These are phyloP conservation scores for Choiromyces venosus DNA, from an alignment of 495 filamentous ascomycete species.

Conservation along the genomic window DNA sequence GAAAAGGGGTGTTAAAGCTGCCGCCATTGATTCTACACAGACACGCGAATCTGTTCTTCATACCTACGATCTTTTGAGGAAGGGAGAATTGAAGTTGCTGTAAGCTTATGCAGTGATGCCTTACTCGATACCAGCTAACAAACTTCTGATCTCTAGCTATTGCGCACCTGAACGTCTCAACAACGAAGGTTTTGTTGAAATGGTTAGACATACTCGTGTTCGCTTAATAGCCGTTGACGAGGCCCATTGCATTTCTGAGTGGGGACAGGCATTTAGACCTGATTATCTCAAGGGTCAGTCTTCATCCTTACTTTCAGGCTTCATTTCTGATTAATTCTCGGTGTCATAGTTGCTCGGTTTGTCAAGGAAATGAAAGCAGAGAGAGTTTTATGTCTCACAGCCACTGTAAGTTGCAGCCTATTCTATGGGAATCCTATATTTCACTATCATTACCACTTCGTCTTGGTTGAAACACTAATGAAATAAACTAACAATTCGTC, in stretches of 20 bases:
- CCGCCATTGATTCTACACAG: slow-evolving; percentile 53
- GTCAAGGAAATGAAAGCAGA: slow-evolving; percentile 54
- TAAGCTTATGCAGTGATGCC: slow-evolving; percentile 33
- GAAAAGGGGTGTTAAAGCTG: slow-evolving; percentile 49
- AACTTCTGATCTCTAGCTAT: slow-evolving; percentile 33
- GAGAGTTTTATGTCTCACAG: slow-evolving; percentile 54
- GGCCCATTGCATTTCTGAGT: slow-evolving; percentile 58
- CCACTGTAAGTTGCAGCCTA: slow-evolving; percentile 44
- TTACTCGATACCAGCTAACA: slow-evolving; percentile 1
- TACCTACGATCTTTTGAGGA: slow-evolving; percentile 47
- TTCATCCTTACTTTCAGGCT: background rate
- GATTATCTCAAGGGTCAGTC: slow-evolving; percentile 51
- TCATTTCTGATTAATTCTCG: background rate
- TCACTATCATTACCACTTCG: background rate
- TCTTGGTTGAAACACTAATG: background rate
- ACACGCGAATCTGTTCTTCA: slow-evolving; percentile 47
- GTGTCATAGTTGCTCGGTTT: slow-evolving; percentile 51
- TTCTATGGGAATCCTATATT: background rate
- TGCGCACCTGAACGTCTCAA: slow-evolving; percentile 57
- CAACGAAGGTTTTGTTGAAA: slow-evolving; percentile 55
- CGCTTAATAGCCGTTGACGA: slow-evolving; percentile 57
- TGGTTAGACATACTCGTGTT: slow-evolving; percentile 50
- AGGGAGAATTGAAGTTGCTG: slow-evolving; percentile 49
- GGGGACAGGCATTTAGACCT: slow-evolving; percentile 57
- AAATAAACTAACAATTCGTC: background rate